phyloP scores from a whole-genome alignment of 1,284 basidiomycete species.

The Meripilus lineatus region DNA sequence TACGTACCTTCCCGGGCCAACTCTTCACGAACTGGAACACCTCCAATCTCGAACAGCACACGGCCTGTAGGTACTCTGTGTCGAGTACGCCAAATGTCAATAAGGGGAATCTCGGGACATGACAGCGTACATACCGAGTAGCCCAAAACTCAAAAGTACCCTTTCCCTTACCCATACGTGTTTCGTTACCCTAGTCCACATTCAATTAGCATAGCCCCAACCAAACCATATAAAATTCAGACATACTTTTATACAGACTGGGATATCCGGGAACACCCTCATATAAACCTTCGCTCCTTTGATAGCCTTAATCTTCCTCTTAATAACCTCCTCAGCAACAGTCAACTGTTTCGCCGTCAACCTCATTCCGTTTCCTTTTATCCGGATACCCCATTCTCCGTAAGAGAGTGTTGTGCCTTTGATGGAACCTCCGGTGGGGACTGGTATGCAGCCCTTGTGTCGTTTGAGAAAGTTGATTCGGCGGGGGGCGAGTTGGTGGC shows the following conservation, averaged over 20 bases:
- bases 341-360: slow-evolving; percentile 91
- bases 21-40: slow-evolving; percentile 86
- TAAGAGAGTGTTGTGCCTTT: slow-evolving; percentile 92
- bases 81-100: slow-evolving; percentile 1
- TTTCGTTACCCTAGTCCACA: slow-evolving; percentile 81
- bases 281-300: slow-evolving; percentile 89
- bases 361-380: slow-evolving; percentile 78
- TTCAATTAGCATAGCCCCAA: slow-evolving; percentile 2
- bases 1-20: slow-evolving; percentile 86
- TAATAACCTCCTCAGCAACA: slow-evolving; percentile 84
- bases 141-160: slow-evolving; percentile 98
- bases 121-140: slow-evolving; percentile 58
- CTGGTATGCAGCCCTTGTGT: slow-evolving; percentile 83
- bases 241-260: slow-evolving; percentile 91
- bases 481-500: slow-evolving; percentile 74
- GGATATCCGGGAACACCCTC: slow-evolving; percentile 94
- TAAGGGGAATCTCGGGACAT: not conserved
- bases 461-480: slow-evolving; percentile 80
- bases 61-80: slow-evolving; percentile 84
- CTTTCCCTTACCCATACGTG: slow-evolving; percentile 99
- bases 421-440: slow-evolving; percentile 85
- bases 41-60: slow-evolving; percentile 94
- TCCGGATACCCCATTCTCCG: slow-evolving; percentile 89
- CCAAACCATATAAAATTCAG: not conserved
- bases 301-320: slow-evolving; percentile 86